Evolutionary conservation across 2,329 filamentous ascomycete species (phyloP), one percentile per base, ranked within the genome.

Genomic region (Scedosporium aurantiacum): DNA sequence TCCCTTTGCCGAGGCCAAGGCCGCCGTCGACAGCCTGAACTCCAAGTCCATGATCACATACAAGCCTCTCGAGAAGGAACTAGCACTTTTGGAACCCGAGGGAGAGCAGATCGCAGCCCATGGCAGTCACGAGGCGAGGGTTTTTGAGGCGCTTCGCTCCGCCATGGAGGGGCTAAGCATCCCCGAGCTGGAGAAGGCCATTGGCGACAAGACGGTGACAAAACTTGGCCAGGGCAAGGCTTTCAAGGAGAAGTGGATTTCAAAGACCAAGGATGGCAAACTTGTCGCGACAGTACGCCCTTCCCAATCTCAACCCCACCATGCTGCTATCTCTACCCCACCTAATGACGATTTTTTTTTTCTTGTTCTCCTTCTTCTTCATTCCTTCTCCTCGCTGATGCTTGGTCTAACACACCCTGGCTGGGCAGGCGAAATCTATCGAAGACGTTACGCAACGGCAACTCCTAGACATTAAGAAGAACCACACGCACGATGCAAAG

Each of bases 171-270:
- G 91, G 23, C 79, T 97, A 73, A 88, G 89, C 66, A 88, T 97
- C 63, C 78, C 82, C 65, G 89, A 93, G 66, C 78, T 92, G 62
- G 82, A 87, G 75, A 78, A 78, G 71, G 78, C 78, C 61, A 85
- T 93, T 65, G 88, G 89, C 61, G 85, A 89, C 73, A 89, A 90
- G 73, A 85, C 78, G 57, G 87, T 84, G 54, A 81, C 87, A 58
- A 93, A 90, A 76, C 79, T 97, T 63, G 94, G 94, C n/a, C 89
- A 94, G 72, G 91, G 91, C 68, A 96, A 94, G 77, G 93, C 93
- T 40, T 96, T 97, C 79, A 95, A 84, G 71, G 82, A 86, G 73
- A 87, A 86, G 71, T 89, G 85, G 86, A 87, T 88, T 64, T 72
- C 75, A 12, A 87, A 84, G 75, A 82, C 80, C 64, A 79, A 83